Base-by-base conservation (phyloP, 2,329 filamentous ascomycete genomes). In the Cladophialophora bantiana region DNA sequence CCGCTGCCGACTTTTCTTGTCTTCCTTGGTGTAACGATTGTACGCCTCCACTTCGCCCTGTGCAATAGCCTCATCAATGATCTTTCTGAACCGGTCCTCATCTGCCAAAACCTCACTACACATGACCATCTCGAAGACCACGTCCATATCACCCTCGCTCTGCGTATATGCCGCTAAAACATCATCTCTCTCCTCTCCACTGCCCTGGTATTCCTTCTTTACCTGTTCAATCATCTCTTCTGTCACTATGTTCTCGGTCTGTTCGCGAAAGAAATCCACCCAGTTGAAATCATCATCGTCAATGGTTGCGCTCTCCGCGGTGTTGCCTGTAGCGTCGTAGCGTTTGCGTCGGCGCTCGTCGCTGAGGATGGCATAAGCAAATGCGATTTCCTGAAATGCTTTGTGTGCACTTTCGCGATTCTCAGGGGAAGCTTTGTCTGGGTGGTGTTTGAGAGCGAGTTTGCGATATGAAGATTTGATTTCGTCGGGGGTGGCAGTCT, bases 351-450 rank as follows among this genome's bases (percentile, higher is more conserved):
- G 88, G 20, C 85, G 84, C 26, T 90, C 84, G 73, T 97, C 92
- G 36, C 92, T 97, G 40, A 99, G 90, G 58, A 99, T 87, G 38
- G 93, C 94, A 76, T 98, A 97, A 60, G 95, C 94, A 75, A 97
- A 94, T 31, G 94, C 94, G 73, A 99, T 89, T 73, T 90, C 85
- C 79, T 99, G 95, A 78, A 99, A 99, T 62, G 86, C 90, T 68
- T 85, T 83, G 73, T 97, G 90, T 1, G 95, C 94, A 50, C 85
- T 81, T 32, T 89, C 85, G 75, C 92, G 93, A 60, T 89, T 81
- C 26, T 88, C 84, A 0, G 86, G 83, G 15, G 87, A 72, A 3
- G 89, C 92, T 82, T 97, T 97, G 85, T 97, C 93, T 90, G 90
- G 90, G 73, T 97, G 93, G 73, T 91, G 85, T 77, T 88, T 91